Evolutionary conservation across 2,329 filamentous ascomycete genomes (phyloP).

Genomic region (Fusarium humuli): DNA sequence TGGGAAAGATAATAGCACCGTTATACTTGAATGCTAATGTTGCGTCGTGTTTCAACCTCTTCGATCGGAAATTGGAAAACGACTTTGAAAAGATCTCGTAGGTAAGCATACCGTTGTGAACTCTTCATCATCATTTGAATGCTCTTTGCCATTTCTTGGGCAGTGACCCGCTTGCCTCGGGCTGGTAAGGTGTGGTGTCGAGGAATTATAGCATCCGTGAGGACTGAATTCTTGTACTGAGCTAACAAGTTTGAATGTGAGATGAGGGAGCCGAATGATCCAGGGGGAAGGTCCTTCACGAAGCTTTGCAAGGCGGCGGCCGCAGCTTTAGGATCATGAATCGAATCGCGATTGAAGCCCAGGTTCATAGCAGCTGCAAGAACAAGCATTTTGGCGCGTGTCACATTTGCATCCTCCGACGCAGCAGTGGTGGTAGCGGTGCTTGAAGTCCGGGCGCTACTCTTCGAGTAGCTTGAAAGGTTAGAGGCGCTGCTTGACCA

Average conservation of each 20-base stretch:
- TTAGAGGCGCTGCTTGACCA: constrained; percentile 88
- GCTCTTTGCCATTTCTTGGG: constrained; percentile 82
- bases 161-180: constrained; percentile 69
- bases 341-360: constrained; percentile 75
- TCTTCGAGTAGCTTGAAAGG: constrained; percentile 82
- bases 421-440: constrained; percentile 77
- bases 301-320: constrained; percentile 75
- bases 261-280: constrained; percentile 79
- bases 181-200: constrained; percentile 58
- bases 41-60: constrained; percentile 76
- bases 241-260: constrained; percentile 79
- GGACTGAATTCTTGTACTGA: constrained; percentile 83
- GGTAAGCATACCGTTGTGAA: constrained; percentile 76
- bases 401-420: constrained; percentile 80
- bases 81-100: constrained; percentile 83
- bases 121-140: constrained; percentile 80
- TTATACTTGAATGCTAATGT: constrained; percentile 68
- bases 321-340: constrained; percentile 58
- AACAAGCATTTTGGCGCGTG: constrained; percentile 81
- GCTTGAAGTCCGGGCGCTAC: constrained; percentile 72
- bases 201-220: constrained; percentile 72
- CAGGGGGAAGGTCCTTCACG: constrained; percentile 78
- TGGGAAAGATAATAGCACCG: not conserved
- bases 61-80: constrained; percentile 89
- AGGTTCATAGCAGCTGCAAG: constrained; percentile 88